These are phyloP conservation scores for Fabrea salina DNA, from an alignment of 169 alveolate genomes.

Conservation along the genomic window DNA sequence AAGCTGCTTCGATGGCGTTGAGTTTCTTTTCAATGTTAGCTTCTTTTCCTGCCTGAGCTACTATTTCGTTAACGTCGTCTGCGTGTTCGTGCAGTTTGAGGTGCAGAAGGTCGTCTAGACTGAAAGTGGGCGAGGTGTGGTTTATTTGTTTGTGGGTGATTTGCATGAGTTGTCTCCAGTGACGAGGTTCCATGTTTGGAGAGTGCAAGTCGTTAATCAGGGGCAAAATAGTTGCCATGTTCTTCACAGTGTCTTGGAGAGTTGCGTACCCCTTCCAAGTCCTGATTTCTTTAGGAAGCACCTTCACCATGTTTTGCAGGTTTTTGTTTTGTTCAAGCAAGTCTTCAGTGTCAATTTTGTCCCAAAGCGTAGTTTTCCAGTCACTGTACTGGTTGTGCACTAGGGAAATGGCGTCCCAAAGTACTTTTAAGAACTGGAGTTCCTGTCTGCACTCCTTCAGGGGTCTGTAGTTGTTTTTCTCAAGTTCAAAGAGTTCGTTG, in stretches of 20 bases:
- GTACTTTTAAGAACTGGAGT: constrained; percentile 78
- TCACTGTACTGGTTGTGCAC: constrained; percentile 86
- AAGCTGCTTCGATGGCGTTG: constrained; percentile 83
- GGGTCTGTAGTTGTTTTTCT: constrained; percentile 86
- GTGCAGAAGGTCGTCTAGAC: constrained; percentile 89
- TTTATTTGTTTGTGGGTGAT: constrained; percentile 88
- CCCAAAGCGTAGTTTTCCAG: constrained; percentile 93
- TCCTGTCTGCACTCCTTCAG: constrained; percentile 89
- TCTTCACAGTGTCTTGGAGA: constrained; percentile 88
- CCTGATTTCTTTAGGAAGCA: constrained; percentile 87
- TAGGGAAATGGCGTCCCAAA: constrained; percentile 92
- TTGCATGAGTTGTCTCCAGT: constrained; percentile 93
- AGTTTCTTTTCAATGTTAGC: constrained; percentile 93
- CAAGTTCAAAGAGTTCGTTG: constrained; percentile 92
- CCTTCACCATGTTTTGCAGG: constrained; percentile 78
- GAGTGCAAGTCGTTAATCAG: constrained; percentile 90
- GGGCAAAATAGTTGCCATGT: constrained; percentile 93
- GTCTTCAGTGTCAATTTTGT: constrained; percentile 89
- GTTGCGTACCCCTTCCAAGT: constrained; percentile 85
- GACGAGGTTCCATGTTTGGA: constrained; percentile 93
- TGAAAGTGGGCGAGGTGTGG: constrained; percentile 89
- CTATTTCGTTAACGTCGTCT: constrained; percentile 92
- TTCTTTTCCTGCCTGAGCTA: constrained; percentile 93
- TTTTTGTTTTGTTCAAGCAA: constrained; percentile 84
- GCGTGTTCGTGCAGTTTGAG: constrained; percentile 87